These are phyloP conservation scores for Physocladia obscura DNA, from an alignment of 192 early-diverging fungal genomes.

Conservation along the genomic window DNA sequence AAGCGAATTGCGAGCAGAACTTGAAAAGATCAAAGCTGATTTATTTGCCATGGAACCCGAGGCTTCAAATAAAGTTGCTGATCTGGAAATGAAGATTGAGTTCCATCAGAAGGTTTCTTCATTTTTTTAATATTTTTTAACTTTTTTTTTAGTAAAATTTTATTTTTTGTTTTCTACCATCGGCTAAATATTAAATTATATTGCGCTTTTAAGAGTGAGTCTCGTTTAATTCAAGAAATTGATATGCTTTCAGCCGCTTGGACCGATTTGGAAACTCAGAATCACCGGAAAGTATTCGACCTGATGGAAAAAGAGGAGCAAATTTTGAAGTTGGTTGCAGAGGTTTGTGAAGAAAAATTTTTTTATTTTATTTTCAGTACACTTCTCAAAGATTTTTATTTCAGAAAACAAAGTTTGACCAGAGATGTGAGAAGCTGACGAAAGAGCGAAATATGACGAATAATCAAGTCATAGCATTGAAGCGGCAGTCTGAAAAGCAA, in stretches of 20 bases:
- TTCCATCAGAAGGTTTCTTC: conserved; percentile 49
- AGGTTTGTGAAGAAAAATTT: conserved; percentile 38
- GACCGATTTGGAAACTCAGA: conserved; percentile 81
- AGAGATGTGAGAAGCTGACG: conserved; percentile 73
- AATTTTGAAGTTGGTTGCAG: conserved; percentile 72
- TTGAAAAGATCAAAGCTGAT: conserved; percentile 12
- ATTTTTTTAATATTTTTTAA: too few species aligned
- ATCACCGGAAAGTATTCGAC: conserved; percentile 74
- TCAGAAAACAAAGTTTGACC: conserved; percentile 76
- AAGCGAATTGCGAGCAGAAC: neutral
- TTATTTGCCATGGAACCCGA: conserved; percentile 8
- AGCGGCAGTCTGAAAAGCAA: conserved; percentile 78
- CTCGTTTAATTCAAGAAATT: conserved; percentile 60
- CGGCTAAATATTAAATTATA: too few species aligned
- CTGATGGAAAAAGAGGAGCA: conserved; percentile 76
- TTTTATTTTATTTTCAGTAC: neutral
- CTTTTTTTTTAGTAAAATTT: too few species aligned
- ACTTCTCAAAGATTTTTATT: too few species aligned
- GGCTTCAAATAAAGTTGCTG: conserved; percentile 46
- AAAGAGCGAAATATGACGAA: conserved; percentile 69
- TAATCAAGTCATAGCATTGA: conserved; percentile 67
- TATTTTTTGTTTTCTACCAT: too few species aligned
- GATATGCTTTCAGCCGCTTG: conserved; percentile 68
- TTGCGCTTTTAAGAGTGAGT: conserved; percentile 55
- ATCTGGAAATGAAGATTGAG: conserved; percentile 56